Evolutionary conservation across 768 basidiomycete species (phyloP).

Genomic region (Phlebiopsis flavidoalba): DNA sequence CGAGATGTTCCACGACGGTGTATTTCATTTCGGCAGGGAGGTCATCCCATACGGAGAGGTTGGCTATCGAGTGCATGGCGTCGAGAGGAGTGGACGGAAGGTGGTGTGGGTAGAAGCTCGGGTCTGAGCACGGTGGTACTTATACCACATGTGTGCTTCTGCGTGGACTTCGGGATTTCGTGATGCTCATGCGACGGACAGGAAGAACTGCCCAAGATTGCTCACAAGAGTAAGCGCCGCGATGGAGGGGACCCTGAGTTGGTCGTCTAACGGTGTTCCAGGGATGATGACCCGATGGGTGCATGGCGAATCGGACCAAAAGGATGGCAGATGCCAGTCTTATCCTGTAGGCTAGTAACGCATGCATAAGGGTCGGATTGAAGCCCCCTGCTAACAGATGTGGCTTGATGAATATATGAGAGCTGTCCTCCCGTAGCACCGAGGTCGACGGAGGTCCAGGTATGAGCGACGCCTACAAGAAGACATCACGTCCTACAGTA

Average conservation of each 20-base stretch:
- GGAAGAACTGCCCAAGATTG: background rate
- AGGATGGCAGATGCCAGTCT: conserved; percentile 5
- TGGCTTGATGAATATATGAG: conserved; percentile 6
- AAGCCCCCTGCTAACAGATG: conserved; percentile 3
- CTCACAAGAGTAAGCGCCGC: background rate
- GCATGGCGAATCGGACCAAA: conserved; percentile 8
- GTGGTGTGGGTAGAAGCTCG: background rate
- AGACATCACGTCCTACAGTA: background rate
- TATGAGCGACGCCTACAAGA: background rate
- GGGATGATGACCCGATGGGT: conserved; percentile 2
- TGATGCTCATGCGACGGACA: conserved; percentile 1
- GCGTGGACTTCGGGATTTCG: conserved; percentile 6
- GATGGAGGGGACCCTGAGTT: conserved; percentile 1
- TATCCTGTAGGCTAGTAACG: background rate
- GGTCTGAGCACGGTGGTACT: background rate
- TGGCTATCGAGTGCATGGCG: background rate
- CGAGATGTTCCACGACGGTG: conserved; percentile 47
- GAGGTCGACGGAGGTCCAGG: background rate
- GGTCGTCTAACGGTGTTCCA: conserved; percentile 7
- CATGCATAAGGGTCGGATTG: background rate
- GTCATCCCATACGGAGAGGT: conserved; percentile 36
- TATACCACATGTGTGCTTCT: background rate
- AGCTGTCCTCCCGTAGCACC: background rate
- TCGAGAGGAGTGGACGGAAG: background rate
- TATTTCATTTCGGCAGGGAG: conserved; percentile 68